Conservation (phyloP, 2,329 filamentous ascomycete species). For the Fusarium lateritium region DNA sequence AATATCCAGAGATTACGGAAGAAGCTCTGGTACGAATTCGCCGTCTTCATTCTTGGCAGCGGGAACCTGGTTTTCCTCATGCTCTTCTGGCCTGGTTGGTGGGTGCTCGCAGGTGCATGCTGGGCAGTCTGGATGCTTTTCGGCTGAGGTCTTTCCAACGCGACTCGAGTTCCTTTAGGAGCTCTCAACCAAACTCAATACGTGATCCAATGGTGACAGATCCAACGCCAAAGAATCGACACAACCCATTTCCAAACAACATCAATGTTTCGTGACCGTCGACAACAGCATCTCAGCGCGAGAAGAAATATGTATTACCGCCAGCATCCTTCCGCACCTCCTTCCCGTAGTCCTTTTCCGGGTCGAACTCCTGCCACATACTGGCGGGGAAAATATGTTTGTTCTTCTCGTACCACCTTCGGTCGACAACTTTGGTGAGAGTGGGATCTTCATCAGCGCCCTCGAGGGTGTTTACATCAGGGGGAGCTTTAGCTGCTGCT, state of each 20-base stretch:
- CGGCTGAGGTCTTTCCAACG: constrained; percentile 49
- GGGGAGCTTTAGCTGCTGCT: constrained; percentile 56
- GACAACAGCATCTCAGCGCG: constrained; percentile 53
- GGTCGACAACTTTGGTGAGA: constrained; percentile 93
- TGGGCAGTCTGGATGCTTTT: constrained; percentile 55
- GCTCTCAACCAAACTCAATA: constrained; percentile 25
- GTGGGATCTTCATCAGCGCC: constrained; percentile 83
- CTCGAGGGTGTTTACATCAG: constrained; percentile 74
- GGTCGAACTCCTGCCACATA: constrained; percentile 95
- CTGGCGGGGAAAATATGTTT: constrained; percentile 99
- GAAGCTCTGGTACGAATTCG: constrained; percentile 67
- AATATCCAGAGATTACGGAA: constrained; percentile 57
- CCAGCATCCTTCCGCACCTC: constrained; percentile 86
- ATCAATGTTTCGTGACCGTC: constrained; percentile 11
- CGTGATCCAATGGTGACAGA: constrained; percentile 28
- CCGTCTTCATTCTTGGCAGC: constrained; percentile 65
- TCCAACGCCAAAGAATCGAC: constrained; percentile 14
- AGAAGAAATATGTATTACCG: constrained; percentile 95
- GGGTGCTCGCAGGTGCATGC: constrained; percentile 58
- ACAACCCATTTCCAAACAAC: constrained; percentile 6
- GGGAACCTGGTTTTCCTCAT: constrained; percentile 65
- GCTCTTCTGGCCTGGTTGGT: constrained; percentile 72
- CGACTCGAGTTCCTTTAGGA: constrained; percentile 13
- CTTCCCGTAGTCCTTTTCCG: constrained; percentile 85
- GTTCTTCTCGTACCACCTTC: constrained; percentile 96